Base-by-base conservation (phyloP, 352 stramenopile genomes). In the Phytophthora pisi region DNA sequence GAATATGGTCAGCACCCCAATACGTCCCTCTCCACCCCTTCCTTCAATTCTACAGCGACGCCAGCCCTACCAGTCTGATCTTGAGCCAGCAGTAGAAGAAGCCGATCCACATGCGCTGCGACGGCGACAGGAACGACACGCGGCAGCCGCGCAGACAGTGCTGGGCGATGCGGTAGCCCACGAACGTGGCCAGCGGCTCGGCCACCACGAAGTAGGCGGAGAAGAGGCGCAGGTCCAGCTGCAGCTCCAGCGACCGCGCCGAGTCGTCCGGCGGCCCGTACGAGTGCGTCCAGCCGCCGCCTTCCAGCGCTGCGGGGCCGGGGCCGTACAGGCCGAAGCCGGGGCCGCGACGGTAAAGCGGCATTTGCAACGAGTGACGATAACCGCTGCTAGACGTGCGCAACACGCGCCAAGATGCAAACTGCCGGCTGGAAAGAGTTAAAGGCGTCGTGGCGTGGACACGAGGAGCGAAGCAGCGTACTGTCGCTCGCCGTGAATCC, bases 121-220 rank as follows among this genome's bases (percentile, higher is more conserved):
- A 72, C 1, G 84, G 81, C 18, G 84, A 86, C 38, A 95, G 62
- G 68, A 91, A 86, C 8, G 64, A 70, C 43, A 95, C 69, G 20
- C 81, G 82, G 62, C 81, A 88, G 65, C 87, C 85, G 28, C 75
- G 80, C 40, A 95, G 70, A 53, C 83, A 91, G 67, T 95, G 87
- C 70, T 92, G 84, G 5, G 82, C 76, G 68, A 95, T 93, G 61
- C 85, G 78, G 57, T 93, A 92, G 71, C 82, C 86, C 34, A 95
- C 66, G 57, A 84, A 93, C 18, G 87, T 95, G 31, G 87, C 81
- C 53, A 93, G 68, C 47, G 77, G 79, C 74, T 95, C 87, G 40
- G 84, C 84, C 30, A 92, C 54, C 23, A 95, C 60, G 56, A 93
- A 93, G 70, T 93, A 95, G 64, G 86, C 54, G 23, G 85, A 89